Evolutionary conservation across 768 basidiomycete species (phyloP).

Genomic region (Tylopilus intermedius): DNA sequence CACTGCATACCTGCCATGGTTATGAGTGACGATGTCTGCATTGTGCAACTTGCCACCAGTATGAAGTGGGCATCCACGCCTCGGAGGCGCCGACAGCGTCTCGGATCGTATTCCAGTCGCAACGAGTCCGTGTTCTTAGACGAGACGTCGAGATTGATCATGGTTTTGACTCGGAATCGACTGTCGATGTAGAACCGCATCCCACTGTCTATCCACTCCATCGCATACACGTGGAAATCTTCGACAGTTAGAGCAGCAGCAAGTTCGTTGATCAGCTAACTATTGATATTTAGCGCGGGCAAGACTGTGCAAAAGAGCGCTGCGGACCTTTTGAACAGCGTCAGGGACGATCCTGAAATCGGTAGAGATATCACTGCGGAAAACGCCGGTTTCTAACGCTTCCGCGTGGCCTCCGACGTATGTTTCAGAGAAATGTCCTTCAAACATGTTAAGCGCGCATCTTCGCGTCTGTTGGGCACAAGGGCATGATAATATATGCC

Average conservation of each 20-base stretch:
- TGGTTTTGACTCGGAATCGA: too few relatives aligned
- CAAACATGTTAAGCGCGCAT: constrained; percentile 87
- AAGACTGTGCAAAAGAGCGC: neutral
- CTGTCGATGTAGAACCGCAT: too few relatives aligned
- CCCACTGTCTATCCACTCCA: too few relatives aligned
- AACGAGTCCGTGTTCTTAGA: too few relatives aligned
- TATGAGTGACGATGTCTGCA: too few relatives aligned
- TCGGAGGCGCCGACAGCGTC: too few relatives aligned
- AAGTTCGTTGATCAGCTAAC: constrained; percentile 86
- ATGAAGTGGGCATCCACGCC: too few relatives aligned
- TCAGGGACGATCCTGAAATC: constrained; percentile 92
- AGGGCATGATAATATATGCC: constrained; percentile 61
- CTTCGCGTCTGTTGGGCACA: constrained; percentile 94
- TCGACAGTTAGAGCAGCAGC: constrained; percentile 69
- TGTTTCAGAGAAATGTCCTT: constrained; percentile 95
- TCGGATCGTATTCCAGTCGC: too few relatives aligned
- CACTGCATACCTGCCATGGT: too few relatives aligned
- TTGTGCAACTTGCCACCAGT: too few relatives aligned
- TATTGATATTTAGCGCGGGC: neutral
- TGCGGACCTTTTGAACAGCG: constrained; percentile 75
- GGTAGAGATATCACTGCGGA: constrained; percentile 89
- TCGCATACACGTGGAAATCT: too few relatives aligned
- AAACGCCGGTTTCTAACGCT: constrained; percentile 96
- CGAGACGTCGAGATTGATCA: too few relatives aligned
- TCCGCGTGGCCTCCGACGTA: constrained; percentile 99